Base-by-base conservation (phyloP, 78 protist genomes). In the Dictyostelium citrinum region DNA sequence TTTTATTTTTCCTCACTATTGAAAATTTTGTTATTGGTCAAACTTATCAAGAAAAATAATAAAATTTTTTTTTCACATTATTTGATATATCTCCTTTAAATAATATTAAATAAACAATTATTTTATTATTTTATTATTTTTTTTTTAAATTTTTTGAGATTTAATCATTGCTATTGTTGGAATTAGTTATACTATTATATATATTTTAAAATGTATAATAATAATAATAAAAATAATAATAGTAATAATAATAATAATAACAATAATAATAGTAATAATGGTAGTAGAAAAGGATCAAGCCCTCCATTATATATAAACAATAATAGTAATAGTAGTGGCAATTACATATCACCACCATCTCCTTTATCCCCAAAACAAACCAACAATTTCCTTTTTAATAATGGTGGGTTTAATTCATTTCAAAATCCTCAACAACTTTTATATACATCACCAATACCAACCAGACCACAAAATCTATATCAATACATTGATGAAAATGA, bases 281-380 rank as follows among this genome's bases (percentile, higher is more conserved):
- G 17, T 74, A 74, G 8, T 37, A 74, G 81, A 75, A 75, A 75
- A 24, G 41, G 81, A 17, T 70, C 77, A 31, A 33, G 43, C 6
- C 77, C 77, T 14, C 77, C 77, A 12, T 70, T 70, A 70, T 70
- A 11, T 70, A 70, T 33, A 33, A 33, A 70, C 22, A 75, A 43
- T 75, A 75, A 7, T 75, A 75, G 9, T 35, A 70, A 33, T 70
- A 68, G 27, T 68, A 31, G 76, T 16, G 35, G 9, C 33, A 27
- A 33, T 41, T 75, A n/a, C 33, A 75, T 78, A 11, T 78, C 83
- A 78, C 83, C 83, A 24, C 83, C 83, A 10, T 78, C 83, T 0
- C 83, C 83, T 6, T 29, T 78, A 27, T 78, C 83, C 7, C 83
- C 83, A 46, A 78, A 78, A 78, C 83, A 78, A 46, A 78, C 83